Base-by-base conservation (phyloP, 768 basidiomycete genomes). In the Suillus spraguei region DNA sequence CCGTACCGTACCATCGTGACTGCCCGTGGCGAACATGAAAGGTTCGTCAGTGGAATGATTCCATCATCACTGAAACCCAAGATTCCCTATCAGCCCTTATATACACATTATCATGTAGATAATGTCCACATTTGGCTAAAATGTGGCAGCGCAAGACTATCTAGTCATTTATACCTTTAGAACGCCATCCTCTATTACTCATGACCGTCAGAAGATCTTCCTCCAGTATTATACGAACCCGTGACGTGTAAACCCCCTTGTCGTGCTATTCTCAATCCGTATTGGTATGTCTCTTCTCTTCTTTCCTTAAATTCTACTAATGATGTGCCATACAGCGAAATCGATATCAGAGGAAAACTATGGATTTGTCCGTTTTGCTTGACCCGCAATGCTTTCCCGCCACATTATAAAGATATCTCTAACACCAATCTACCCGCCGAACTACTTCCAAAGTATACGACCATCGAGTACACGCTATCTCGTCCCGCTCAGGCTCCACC, bases 351-450 rank as follows among this genome's bases (percentile, higher is more conserved):
- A 71, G 97, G 92, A 69, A 99, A 99, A 78, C 87, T 99, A 60
- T 99, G 97, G 97, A 99, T 99, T 68, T 99, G 97, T 72, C 97
- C 97, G 5, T 99, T 99, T 82, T 99, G 97, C 79, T 83, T 99
- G 60, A 90, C 92, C 41, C 90, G 97, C 64, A 99, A 99, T 75
- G 87, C 96, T 3, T 98, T 99, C 80, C 97, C 97, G 5, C 92
- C 94, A 0, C 97, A 99, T 76, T 99, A 99, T 84, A 97, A 97
- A 79, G 97, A 99, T 74, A 97, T 99, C 68, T 95, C 95, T 54
- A 91, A 91, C 78, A 96, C 92, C 67, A 99, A 99, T 78, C 85
- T 99, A 22, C 97, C 97, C 58, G 91, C 95, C 16, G 97, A 99
- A 75, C 85, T 99, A 36, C 78, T 99, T 44, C 95, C 97, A 72